Evolutionary conservation across 2,329 filamentous ascomycete species (phyloP).

Genomic region (Nannizzia gypsea): DNA sequence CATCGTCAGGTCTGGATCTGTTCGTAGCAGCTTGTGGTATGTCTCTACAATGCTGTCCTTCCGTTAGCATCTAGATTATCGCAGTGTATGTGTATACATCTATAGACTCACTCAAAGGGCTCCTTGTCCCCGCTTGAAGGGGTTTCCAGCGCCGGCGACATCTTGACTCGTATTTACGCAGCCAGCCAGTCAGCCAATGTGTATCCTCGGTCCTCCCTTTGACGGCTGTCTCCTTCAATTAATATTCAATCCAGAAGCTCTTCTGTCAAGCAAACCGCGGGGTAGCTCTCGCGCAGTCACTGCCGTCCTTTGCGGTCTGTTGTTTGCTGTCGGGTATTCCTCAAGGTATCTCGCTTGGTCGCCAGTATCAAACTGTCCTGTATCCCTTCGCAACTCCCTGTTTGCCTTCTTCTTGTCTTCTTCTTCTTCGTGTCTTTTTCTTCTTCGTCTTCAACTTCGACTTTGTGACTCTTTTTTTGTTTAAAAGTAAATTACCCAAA

Average conservation of each 20-base stretch:
- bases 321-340: no score
- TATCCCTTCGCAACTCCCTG: background rate
- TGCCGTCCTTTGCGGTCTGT: no score
- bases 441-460: background rate
- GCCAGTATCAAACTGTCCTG: background rate
- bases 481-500: constrained; percentile 24
- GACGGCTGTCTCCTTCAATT: no score
- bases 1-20: constrained; percentile 81
- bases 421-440: background rate
- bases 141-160: constrained; percentile 6
- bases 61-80: constrained; percentile 6
- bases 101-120: constrained; percentile 28
- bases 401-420: background rate
- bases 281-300: background rate
- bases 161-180: background rate
- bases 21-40: constrained; percentile 51
- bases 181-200: background rate
- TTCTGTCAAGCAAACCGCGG: background rate
- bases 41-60: constrained; percentile 47
- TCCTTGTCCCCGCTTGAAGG: constrained; percentile 15
- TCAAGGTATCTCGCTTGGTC: background rate
- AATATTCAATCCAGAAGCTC: no score
- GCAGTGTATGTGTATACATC: background rate
- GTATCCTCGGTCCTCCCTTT: no score
- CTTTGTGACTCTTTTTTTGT: background rate